Percentiles rank a stretch among this genome's conserved stretches.
Evolutionary conservation across 768 basidiomycete species (phyloP).

Genomic region (Suillus discolor): DNA sequence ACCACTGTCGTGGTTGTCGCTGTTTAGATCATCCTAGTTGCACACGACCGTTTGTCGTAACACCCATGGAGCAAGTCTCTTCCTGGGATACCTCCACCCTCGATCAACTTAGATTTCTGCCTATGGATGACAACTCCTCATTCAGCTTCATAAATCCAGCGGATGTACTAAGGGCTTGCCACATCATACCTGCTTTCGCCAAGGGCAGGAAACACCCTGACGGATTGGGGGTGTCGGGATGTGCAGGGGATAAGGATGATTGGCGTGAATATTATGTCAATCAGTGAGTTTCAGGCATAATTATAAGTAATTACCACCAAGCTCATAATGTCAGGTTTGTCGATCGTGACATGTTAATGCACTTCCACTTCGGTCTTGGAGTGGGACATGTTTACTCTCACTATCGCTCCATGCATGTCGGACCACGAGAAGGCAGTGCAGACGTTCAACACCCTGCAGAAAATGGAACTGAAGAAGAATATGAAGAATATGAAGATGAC

Average conservation of each 20-base stretch:
- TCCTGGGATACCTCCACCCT: constrained; percentile 1
- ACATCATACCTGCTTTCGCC: constrained; percentile 11
- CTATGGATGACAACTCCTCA: background rate
- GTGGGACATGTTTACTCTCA: constrained; percentile 1
- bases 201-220: constrained; percentile 5
- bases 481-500: background rate
- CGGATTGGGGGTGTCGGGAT: background rate
- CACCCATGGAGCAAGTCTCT: background rate
- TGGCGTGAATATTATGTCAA: constrained; percentile 3
- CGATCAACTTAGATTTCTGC: constrained; percentile 3
- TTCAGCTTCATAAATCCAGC: constrained; percentile 11
- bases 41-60: too few relatives aligned
- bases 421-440: background rate
- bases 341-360: constrained; percentile 7
- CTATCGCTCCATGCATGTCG: too few relatives aligned
- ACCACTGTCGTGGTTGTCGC: too few relatives aligned
- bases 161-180: constrained; percentile 5
- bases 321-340: background rate
- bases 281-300: background rate
- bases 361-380: background rate
- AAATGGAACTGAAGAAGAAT: background rate
- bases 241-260: background rate
- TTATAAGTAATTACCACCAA: background rate
- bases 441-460: background rate
- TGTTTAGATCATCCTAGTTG: too few relatives aligned